phyloP scores from a whole-genome alignment of 1,284 basidiomycete genomes.

The Lentinula novae-zelandiae region DNA sequence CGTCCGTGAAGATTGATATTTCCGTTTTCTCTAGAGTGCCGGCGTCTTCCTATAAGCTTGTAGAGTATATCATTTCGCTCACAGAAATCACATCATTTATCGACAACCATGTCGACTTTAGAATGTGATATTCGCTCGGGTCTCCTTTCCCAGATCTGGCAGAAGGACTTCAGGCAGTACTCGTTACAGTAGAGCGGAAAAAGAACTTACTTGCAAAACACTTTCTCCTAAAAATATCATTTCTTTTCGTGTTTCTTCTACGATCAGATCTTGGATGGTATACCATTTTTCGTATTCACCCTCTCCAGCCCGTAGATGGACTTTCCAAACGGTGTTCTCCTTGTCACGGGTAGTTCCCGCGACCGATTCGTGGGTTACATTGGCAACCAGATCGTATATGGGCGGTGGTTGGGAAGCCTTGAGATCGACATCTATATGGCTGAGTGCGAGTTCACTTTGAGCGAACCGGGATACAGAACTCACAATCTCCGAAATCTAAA shows the following conservation, averaged over 20 bases:
- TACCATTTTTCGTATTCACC: slow-evolving; percentile 93
- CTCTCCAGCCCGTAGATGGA: slow-evolving; percentile 80
- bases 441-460: slow-evolving; percentile 16
- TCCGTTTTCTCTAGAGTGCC: not conserved
- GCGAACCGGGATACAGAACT: slow-evolving; percentile 28
- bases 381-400: slow-evolving; percentile 92
- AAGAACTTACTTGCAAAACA: slow-evolving; percentile 74
- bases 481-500: slow-evolving; percentile 88
- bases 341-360: slow-evolving; percentile 92
- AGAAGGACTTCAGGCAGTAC: slow-evolving; percentile 1
- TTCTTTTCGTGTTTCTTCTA: slow-evolving; percentile 92
- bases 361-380: slow-evolving; percentile 92
- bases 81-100: slow-evolving; percentile 19
- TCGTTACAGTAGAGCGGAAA: not conserved
- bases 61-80: not conserved
- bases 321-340: slow-evolving; percentile 88
- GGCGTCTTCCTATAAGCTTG: not conserved
- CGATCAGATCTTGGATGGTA: slow-evolving; percentile 95
- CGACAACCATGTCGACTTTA: slow-evolving; percentile 23
- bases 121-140: slow-evolving; percentile 19
- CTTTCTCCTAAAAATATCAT: slow-evolving; percentile 99
- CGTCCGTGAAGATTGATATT: not conserved
- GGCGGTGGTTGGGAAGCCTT: slow-evolving; percentile 56
- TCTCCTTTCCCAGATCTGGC: slow-evolving; percentile 71
- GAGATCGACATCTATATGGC: slow-evolving; percentile 69